These are phyloP conservation scores for Alternaria rosae DNA, from an alignment of 2,329 filamentous ascomycete genomes.

Conservation along the genomic window DNA sequence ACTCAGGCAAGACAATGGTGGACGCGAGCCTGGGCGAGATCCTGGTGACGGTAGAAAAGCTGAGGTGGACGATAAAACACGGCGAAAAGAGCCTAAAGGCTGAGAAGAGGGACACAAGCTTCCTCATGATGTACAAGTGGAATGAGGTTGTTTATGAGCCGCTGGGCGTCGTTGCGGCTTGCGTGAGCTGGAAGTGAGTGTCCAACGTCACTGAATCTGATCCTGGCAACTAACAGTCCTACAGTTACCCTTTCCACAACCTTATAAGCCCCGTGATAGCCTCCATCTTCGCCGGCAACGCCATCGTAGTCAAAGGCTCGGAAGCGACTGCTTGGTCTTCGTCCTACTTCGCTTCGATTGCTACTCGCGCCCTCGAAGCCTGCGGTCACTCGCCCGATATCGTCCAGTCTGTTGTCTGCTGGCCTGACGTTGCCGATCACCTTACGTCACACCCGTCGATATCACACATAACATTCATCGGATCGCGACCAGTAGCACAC, in stretches of 20 bases:
- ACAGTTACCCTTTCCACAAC: slow-evolving; percentile 78
- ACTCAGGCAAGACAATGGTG: slow-evolving; percentile 95
- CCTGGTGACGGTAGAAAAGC: slow-evolving; percentile 89
- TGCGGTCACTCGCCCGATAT: slow-evolving; percentile 85
- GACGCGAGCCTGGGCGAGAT: slow-evolving; percentile 96
- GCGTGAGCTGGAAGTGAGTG: slow-evolving; percentile 93
- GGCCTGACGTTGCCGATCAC: slow-evolving; percentile 80
- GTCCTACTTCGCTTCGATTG: slow-evolving; percentile 80
- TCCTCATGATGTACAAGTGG: slow-evolving; percentile 94
- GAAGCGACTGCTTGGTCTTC: slow-evolving; percentile 96
- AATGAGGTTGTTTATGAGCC: slow-evolving; percentile 93
- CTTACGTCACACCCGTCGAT: slow-evolving; percentile 86
- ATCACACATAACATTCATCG: slow-evolving; percentile 94
- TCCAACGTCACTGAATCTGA: not conserved
- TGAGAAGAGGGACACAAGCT: slow-evolving; percentile 80
- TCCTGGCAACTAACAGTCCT: slow-evolving; percentile 12
- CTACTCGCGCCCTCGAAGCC: slow-evolving; percentile 77
- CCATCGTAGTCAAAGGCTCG: slow-evolving; percentile 89
- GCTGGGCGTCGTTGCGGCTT: slow-evolving; percentile 87
- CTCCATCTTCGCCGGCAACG: slow-evolving; percentile 89
- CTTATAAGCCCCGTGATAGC: slow-evolving; percentile 90
- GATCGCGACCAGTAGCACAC: slow-evolving; percentile 84
- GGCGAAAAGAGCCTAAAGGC: slow-evolving; percentile 81
- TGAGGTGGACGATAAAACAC: slow-evolving; percentile 91
- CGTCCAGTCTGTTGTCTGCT: slow-evolving; percentile 85